A percentile compares a stretch with the other conserved stretches of the same genome.
Evolutionary conservation across 2,329 filamentous ascomycete genomes (phyloP).

Genomic region (Clonostachys chloroleuca): DNA sequence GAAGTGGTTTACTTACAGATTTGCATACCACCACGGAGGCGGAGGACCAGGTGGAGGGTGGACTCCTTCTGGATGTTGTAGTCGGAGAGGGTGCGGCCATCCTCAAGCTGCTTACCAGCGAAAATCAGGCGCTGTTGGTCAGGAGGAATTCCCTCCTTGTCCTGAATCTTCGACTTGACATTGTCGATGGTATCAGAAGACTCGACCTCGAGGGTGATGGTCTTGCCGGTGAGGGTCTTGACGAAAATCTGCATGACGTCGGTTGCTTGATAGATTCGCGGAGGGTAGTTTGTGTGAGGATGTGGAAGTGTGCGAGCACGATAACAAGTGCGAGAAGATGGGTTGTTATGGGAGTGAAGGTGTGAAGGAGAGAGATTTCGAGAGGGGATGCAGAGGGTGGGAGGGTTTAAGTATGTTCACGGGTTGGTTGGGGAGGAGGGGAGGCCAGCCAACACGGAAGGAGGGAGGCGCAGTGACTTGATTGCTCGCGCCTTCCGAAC

Average conservation of each 20-base stretch:
- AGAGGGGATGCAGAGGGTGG: constrained; percentile 1
- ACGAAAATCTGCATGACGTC: constrained; percentile 94
- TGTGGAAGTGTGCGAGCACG: neutral
- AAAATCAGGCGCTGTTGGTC: constrained; percentile 95
- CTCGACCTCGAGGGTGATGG: constrained; percentile 88
- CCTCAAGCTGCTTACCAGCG: constrained; percentile 88
- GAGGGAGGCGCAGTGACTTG: neutral
- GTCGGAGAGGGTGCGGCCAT: constrained; percentile 84
- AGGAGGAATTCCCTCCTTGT: constrained; percentile 90
- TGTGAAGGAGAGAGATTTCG: constrained; percentile 2
- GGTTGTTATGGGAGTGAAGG: neutral
- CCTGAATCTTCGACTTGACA: constrained; percentile 89
- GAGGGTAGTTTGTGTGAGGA: neutral
- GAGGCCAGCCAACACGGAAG: neutral
- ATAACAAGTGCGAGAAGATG: neutral
- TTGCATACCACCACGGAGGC: constrained; percentile 78
- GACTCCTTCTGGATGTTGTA: constrained; percentile 97
- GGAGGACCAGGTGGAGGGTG: constrained; percentile 75
- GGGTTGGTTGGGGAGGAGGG: neutral
- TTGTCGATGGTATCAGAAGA: constrained; percentile 91
- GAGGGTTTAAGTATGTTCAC: constrained; percentile 2
- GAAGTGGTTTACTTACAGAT: constrained; percentile 27
- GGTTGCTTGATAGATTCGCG: constrained; percentile 2
- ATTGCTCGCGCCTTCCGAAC: neutral
- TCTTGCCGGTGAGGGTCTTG: constrained; percentile 86